A percentile compares a stretch with the other conserved stretches of the same genome.
Conservation (phyloP, 495 filamentous ascomycete species). For the Annulohypoxylon maeteangense region DNA sequence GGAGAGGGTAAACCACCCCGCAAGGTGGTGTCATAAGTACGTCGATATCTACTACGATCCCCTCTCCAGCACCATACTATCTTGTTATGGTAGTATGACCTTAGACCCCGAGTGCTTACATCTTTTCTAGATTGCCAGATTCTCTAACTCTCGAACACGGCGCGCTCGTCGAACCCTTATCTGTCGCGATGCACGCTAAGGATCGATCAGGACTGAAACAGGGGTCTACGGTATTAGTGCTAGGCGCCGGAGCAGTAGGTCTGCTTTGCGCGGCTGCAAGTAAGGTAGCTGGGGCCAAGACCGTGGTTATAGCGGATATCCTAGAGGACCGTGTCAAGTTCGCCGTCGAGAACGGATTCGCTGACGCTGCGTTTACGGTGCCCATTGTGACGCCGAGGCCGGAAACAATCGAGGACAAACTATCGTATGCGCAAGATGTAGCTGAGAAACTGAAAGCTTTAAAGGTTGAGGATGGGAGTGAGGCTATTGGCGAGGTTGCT, state of each 20-base stretch:
- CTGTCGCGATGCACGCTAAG: conserved; percentile 81
- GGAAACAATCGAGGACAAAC: conserved; percentile 66
- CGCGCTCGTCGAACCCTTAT: conserved; percentile 80
- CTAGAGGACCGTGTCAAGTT: conserved; percentile 76
- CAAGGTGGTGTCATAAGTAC: conserved; percentile 71
- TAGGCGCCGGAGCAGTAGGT: conserved; percentile 85
- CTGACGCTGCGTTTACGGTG: conserved; percentile 70
- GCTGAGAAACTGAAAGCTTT: conserved; percentile 63
- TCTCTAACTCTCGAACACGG: conserved; percentile 72
- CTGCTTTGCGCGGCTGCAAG: conserved; percentile 76
- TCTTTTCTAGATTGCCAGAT: conserved; percentile 63
- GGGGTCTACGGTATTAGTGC: conserved; percentile 70
- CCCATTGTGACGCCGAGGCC: conserved; percentile 59
- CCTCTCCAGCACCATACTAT: background rate
- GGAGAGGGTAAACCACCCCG: conserved; percentile 80
- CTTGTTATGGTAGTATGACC: background rate
- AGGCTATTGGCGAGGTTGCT: conserved; percentile 68
- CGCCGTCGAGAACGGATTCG: conserved; percentile 74
- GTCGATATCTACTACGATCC: conserved; percentile 19
- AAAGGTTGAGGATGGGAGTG: conserved; percentile 37
- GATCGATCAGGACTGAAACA: conserved; percentile 67
- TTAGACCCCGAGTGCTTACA: background rate
- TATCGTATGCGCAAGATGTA: conserved; percentile 69
- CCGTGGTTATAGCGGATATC: conserved; percentile 82
- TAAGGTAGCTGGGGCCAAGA: conserved; percentile 66